Evolutionary conservation across 2,329 filamentous ascomycete species (phyloP).

Genomic region (Fusarium anthophilum): DNA sequence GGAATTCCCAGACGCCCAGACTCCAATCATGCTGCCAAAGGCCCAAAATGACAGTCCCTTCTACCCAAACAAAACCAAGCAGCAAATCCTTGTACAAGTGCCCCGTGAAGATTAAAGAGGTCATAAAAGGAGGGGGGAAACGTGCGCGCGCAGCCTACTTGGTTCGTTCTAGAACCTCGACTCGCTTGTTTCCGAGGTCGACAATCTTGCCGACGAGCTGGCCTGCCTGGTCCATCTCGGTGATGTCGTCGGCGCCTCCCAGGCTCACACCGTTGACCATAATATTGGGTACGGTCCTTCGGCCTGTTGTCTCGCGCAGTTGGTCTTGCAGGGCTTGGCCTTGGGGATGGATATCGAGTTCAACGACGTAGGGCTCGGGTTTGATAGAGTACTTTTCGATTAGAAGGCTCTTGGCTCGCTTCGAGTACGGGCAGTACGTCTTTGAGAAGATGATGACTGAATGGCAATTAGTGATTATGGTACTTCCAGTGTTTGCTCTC

Average conservation of each 20-base stretch:
- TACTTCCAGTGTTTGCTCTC: background rate
- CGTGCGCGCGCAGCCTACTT: background rate
- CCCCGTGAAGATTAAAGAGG: constrained; percentile 17
- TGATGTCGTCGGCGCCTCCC: constrained; percentile 88
- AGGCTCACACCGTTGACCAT: constrained; percentile 89
- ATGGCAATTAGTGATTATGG: constrained; percentile 13
- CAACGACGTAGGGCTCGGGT: constrained; percentile 86
- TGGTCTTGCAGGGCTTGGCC: constrained; percentile 77
- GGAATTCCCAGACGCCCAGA: constrained; percentile 28
- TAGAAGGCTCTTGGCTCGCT: constrained; percentile 84
- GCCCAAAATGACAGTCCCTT: constrained; percentile 12
- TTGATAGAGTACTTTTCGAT: constrained; percentile 85
- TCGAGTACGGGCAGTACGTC: constrained; percentile 87
- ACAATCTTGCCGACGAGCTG: constrained; percentile 77
- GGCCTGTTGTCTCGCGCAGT: constrained; percentile 77
- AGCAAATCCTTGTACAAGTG: constrained; percentile 15
- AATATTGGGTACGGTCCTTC: constrained; percentile 90
- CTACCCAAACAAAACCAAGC: constrained; percentile 4
- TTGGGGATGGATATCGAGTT: constrained; percentile 84
- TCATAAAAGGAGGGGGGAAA: constrained; percentile 7
- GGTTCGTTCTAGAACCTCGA: constrained; percentile 59
- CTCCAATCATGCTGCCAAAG: constrained; percentile 25
- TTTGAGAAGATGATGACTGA: constrained; percentile 96
- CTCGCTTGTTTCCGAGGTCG: constrained; percentile 75
- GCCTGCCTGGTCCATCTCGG: constrained; percentile 72